Evolutionary conservation across 2,329 filamentous ascomycete genomes (phyloP), one percentile per base, ranked within the genome.

Genomic region (Beauveria pseudobassiana): DNA sequence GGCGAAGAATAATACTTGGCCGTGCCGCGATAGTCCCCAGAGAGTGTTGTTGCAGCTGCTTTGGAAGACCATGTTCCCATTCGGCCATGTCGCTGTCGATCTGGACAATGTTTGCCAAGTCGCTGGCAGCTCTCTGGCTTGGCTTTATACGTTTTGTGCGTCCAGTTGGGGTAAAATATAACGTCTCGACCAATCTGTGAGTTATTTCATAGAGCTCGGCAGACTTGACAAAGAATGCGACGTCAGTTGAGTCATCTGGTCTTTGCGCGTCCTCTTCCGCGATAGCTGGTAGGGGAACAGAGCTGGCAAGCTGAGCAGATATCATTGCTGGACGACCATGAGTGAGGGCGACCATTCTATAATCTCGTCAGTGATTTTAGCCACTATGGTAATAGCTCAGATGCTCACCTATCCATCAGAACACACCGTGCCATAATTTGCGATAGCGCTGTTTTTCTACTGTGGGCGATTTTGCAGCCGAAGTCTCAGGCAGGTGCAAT

Each of bases 401-500:
- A 1, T n/a, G 64, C 71, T 45, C 62, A 75, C 74, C 74, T 65
- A 43, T 76, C 74, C 74, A 76, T 75, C 0, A 75, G 61, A 8
- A 76, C 69, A 53, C 74, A 76, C 0, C 73, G 52, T 76, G 68
- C 74, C 74, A 76, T 50, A 76, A 63, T 18, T 71, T 67, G 2
- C 71, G 64, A 1, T 71, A 28, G 0, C 73, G 59, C 20, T 74
- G 70, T 26, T 66, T 64, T 24, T 74, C 69, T 0, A 56, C 63
- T 4, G 55, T n/a, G 26, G 69, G 65, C 0, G 65, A 43, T 0
- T 65, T 64, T 12, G 65, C 63, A 0, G 69, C 69, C 0, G 72
- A 70, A 0, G 76, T 77, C 45, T 78, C 74, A 0, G 74, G 71
- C 3, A 79, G 66, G 55, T 81, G 77, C 30, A 81, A 66, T 0